A percentile compares a stretch with the other conserved stretches of the same genome.
These are phyloP conservation scores for Nakaseomyces nivariensis DNA, from an alignment of 1,139 yeast species.

Conservation along the genomic window DNA sequence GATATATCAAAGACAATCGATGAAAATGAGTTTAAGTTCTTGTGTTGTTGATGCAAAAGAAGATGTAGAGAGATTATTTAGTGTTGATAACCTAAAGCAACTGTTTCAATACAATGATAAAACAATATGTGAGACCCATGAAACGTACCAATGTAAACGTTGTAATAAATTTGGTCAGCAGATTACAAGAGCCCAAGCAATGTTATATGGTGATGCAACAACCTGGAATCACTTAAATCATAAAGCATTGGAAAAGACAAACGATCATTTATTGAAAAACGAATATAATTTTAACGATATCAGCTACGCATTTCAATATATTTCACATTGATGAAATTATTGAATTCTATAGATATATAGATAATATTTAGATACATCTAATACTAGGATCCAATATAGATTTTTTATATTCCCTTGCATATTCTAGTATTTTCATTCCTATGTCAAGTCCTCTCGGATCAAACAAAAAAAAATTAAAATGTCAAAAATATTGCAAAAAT, in stretches of 20 bases:
- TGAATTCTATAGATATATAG: too few species aligned
- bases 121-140: conserved; percentile 85
- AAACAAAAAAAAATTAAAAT: too few species aligned
- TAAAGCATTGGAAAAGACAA: conserved; percentile 48
- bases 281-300: conserved; percentile 64
- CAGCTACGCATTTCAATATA: conserved; percentile 84
- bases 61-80: conserved; percentile 86
- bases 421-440: too few species aligned
- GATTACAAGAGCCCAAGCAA: conserved; percentile 58
- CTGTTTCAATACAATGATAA: conserved; percentile 61
- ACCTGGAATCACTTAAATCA: conserved; percentile 90
- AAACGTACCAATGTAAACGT: conserved; percentile 78
- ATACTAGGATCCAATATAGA: too few species aligned
- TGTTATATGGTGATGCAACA: conserved; percentile 96
- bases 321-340: conserved; percentile 46
- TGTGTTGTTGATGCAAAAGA: conserved; percentile 96
- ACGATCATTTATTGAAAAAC: conserved; percentile 66
- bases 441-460: too few species aligned
- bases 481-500: too few species aligned
- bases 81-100: conserved; percentile 68
- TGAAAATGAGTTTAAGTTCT: conserved; percentile 85
- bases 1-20: conserved; percentile 92
- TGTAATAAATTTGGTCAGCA: conserved; percentile 62
- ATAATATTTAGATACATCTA: too few species aligned
- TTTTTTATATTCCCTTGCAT: too few species aligned